Evolutionary conservation across 371 early-diverging fungal species (phyloP).

Genomic region (Lichtheimia ramosa): DNA sequence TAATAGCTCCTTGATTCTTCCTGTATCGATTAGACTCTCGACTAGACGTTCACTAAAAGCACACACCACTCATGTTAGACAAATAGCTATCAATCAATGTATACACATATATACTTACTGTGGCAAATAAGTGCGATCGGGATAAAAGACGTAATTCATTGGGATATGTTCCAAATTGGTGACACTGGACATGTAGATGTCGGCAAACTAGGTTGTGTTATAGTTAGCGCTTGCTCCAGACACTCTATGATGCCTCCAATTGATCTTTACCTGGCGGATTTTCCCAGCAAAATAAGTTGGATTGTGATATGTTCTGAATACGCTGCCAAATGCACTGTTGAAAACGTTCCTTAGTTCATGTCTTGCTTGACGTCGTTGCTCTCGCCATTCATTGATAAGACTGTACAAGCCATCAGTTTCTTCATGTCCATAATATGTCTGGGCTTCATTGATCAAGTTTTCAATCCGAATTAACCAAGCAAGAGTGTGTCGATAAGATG

Average conservation of each 20-base stretch:
- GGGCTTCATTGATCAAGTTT: slow-evolving; percentile 56
- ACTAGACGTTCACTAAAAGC: slow-evolving; percentile 41
- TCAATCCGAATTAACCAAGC: slow-evolving; percentile 59
- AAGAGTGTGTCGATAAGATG: slow-evolving; percentile 52
- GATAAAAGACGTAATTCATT: slow-evolving; percentile 65
- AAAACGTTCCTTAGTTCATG: slow-evolving; percentile 52
- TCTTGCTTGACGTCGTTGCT: slow-evolving; percentile 46
- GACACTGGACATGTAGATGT: slow-evolving; percentile 60
- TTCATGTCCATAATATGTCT: slow-evolving; percentile 33
- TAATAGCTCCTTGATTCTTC: slow-evolving; percentile 20
- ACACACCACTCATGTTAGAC: not conserved
- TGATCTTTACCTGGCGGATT: slow-evolving; percentile 40
- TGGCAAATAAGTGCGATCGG: slow-evolving; percentile 60
- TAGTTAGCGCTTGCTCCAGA: too few species aligned
- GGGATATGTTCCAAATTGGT: slow-evolving; percentile 57
- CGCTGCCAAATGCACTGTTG: slow-evolving; percentile 66
- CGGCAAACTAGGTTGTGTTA: slow-evolving; percentile 27
- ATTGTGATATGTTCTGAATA: slow-evolving; percentile 65
- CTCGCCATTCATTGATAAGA: slow-evolving; percentile 49
- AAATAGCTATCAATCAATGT: not conserved
- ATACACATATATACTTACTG: slow-evolving; percentile 44
- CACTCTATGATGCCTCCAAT: not conserved
- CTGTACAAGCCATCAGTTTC: slow-evolving; percentile 31
- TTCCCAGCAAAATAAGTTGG: slow-evolving; percentile 69
- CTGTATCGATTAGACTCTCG: slow-evolving; percentile 47